phyloP scores from a whole-genome alignment of 257 asterid species.

The Euphrasia confusa region DNA sequence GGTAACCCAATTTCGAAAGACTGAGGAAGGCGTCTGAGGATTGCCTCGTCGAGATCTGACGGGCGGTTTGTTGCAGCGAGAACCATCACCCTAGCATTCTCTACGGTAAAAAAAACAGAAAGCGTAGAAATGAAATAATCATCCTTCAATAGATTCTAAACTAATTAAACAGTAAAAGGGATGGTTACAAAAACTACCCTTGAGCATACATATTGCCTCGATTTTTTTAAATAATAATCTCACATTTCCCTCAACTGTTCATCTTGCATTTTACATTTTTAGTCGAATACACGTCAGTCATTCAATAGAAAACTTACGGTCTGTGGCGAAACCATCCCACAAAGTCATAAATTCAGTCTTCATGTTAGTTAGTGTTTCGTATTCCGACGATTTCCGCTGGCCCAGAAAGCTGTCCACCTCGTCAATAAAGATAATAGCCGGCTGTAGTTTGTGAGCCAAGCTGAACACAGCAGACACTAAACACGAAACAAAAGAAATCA shows the following conservation, averaged over 20 bases:
- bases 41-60: conserved; percentile 11
- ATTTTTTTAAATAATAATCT: too few species aligned
- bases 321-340: conserved; percentile 15
- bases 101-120: neutral
- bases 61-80: conserved; percentile 10
- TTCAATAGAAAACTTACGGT: neutral
- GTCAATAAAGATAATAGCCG: conserved; percentile 9
- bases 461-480: conserved; percentile 15
- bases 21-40: conserved; percentile 11
- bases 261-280: too few species aligned
- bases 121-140: neutral
- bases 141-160: neutral
- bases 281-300: neutral
- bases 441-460: conserved; percentile 13
- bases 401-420: conserved; percentile 16
- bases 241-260: too few species aligned
- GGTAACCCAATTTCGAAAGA: conserved; percentile 9
- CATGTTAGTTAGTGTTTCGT: neutral
- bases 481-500: neutral
- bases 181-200: too few species aligned
- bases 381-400: conserved; percentile 2
- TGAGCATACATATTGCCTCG: too few species aligned
- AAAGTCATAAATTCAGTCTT: conserved; percentile 12
- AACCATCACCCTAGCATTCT: conserved; percentile 9
- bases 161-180: neutral